Conservation (phyloP, 139 green algal genomes). For the Spirogloea muscicola region DNA sequence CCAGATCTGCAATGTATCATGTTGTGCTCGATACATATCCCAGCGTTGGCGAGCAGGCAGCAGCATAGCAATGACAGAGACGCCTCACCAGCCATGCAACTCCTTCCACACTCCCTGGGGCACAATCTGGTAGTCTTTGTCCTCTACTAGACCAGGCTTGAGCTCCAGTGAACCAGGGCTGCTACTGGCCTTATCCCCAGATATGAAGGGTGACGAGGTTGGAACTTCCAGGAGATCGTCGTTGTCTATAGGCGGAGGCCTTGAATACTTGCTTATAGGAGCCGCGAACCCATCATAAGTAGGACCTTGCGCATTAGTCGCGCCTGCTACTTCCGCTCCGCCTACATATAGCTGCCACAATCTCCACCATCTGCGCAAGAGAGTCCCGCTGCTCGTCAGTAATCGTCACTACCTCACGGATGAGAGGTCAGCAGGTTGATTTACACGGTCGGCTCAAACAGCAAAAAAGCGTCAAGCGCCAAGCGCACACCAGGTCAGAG, state of each 20-base stretch:
- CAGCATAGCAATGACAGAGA: background rate
- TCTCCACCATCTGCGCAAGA: slow-evolving; percentile 34
- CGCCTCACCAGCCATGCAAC: background rate
- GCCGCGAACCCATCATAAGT: slow-evolving; percentile 9
- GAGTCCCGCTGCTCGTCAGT: no score
- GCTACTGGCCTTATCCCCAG: no score
- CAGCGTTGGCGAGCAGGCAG: background rate
- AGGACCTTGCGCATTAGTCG: no score
- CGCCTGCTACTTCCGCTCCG: background rate
- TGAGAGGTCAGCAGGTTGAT: no score
- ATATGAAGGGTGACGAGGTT: background rate
- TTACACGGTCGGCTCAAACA: no score
- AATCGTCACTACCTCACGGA: no score
- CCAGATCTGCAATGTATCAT: background rate
- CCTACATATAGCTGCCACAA: slow-evolving; percentile 15
- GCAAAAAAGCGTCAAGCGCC: no score
- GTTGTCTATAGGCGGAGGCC: slow-evolving; percentile 5
- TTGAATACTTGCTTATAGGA: background rate
- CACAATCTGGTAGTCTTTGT: no score
- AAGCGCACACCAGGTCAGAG: no score
- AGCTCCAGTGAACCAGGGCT: no score
- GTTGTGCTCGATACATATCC: background rate
- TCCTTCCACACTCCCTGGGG: background rate
- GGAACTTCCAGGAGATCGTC: background rate
- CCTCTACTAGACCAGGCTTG: no score